Conservation (phyloP, 768 basidiomycete species). For the Pleurotus citrinopileatus region DNA sequence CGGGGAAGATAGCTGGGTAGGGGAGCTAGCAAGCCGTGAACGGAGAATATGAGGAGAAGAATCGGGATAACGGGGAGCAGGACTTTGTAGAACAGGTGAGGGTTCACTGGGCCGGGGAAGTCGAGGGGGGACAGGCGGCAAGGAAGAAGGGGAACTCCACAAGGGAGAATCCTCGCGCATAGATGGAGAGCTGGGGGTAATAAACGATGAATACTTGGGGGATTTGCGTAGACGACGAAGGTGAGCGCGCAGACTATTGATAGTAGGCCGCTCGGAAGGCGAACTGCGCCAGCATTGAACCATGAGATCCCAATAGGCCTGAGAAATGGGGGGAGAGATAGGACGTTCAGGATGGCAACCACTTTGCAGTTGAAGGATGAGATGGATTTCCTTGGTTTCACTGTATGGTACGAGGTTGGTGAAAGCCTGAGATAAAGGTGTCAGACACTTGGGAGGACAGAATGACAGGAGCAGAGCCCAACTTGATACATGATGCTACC, state of each 20-base stretch:
- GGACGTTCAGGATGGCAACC: conserved; percentile 3
- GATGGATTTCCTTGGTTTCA: neutral
- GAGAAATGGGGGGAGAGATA: neutral
- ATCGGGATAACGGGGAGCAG: neutral
- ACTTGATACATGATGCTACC: conserved; percentile 15
- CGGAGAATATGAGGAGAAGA: neutral
- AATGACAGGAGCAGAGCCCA: neutral
- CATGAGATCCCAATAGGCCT: conserved; percentile 9
- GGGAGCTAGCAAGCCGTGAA: neutral
- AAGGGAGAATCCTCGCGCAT: neutral
- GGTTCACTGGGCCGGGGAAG: neutral
- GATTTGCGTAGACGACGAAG: neutral
- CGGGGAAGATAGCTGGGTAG: neutral
- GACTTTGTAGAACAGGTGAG: neutral
- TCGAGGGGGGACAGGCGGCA: neutral
- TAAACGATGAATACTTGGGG: neutral
- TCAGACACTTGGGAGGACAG: neutral
- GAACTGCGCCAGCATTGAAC: neutral
- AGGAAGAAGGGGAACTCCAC: neutral
- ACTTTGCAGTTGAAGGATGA: conserved; percentile 5
- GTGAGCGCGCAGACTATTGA: neutral
- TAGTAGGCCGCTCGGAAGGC: neutral
- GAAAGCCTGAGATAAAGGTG: conserved; percentile 1
- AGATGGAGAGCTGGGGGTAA: neutral
- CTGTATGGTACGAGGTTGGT: conserved; percentile 7